A percentile compares a stretch with the other conserved stretches of the same genome.
Conservation (phyloP, 371 early-diverging fungal species). For the Funneliformis caledonium region DNA sequence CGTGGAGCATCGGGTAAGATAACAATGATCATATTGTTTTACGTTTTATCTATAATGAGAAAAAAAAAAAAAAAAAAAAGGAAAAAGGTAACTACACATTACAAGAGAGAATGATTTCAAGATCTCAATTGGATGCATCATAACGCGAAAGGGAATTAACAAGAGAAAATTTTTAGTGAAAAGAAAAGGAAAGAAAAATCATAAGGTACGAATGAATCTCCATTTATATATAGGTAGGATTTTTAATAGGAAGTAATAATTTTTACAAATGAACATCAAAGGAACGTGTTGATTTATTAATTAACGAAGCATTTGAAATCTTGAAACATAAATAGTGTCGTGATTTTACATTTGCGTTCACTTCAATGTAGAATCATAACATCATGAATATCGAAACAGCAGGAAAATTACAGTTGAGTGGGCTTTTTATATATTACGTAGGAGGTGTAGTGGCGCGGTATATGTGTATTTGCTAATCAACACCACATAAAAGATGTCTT, state of each 20-base stretch:
- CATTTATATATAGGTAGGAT: too few species aligned
- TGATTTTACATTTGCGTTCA: constrained; percentile 10
- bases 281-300: constrained; percentile 4
- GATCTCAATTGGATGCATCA: not conserved
- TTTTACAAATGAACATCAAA: not conserved
- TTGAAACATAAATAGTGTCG: not conserved
- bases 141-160: not conserved
- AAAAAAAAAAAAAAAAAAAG: not conserved
- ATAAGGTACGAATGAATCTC: not conserved
- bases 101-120: not conserved
- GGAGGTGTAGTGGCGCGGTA: constrained; percentile 1
- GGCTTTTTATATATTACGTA: constrained; percentile 18
- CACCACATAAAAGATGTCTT: constrained; percentile 22
- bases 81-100: not conserved
- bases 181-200: not conserved
- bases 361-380: not conserved
- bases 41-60: not conserved
- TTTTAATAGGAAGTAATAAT: too few species aligned
- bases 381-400: not conserved
- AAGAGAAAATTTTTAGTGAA: not conserved
- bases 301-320: not conserved
- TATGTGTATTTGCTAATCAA: not conserved
- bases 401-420: not conserved
- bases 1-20: not conserved
- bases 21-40: not conserved